These are phyloP conservation scores for Aspergillus viridinutans DNA, from an alignment of 2,329 filamentous ascomycete genomes.

Conservation along the genomic window DNA sequence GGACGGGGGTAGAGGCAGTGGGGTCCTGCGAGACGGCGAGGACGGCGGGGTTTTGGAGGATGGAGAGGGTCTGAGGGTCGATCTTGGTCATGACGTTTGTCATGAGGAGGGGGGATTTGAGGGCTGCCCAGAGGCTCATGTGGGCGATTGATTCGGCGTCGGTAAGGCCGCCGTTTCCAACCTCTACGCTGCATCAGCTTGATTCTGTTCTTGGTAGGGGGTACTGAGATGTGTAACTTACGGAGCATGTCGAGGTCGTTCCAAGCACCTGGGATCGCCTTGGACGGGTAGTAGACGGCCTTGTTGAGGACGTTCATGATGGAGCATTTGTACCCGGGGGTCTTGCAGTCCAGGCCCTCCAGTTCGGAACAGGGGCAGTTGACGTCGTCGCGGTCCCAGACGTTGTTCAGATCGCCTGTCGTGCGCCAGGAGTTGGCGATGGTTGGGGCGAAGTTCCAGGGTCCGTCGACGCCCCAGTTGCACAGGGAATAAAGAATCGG, in stretches of 20 bases:
- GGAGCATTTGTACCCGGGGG: slow-evolving; percentile 47
- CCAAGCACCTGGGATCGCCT: slow-evolving; percentile 43
- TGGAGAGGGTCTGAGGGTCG: slow-evolving; percentile 41
- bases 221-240: neutral
- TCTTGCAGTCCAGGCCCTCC: slow-evolving; percentile 39
- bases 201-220: too few relatives aligned
- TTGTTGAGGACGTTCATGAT: slow-evolving; percentile 51
- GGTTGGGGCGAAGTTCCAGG: slow-evolving; percentile 45
- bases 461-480: slow-evolving; percentile 51
- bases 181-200: slow-evolving; percentile 24
- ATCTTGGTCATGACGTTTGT: slow-evolving; percentile 43
- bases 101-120: slow-evolving; percentile 47
- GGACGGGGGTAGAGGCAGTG: slow-evolving; percentile 29
- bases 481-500: slow-evolving; percentile 46
- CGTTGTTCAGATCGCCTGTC: slow-evolving; percentile 46
- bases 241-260: slow-evolving; percentile 46
- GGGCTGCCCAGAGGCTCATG: slow-evolving; percentile 48
- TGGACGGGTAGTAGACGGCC: slow-evolving; percentile 39
- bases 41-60: slow-evolving; percentile 13
- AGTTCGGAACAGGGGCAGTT: slow-evolving; percentile 40
- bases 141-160: slow-evolving; percentile 41
- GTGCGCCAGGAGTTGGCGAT: slow-evolving; percentile 47
- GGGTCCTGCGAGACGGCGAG: neutral
- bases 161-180: slow-evolving; percentile 42
- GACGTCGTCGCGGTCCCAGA: slow-evolving; percentile 41